Evolutionary conservation across 2,329 filamentous ascomycete genomes (phyloP), one percentile per base, ranked within the genome.

Genomic region (Tolypocladium ophioglossoides): DNA sequence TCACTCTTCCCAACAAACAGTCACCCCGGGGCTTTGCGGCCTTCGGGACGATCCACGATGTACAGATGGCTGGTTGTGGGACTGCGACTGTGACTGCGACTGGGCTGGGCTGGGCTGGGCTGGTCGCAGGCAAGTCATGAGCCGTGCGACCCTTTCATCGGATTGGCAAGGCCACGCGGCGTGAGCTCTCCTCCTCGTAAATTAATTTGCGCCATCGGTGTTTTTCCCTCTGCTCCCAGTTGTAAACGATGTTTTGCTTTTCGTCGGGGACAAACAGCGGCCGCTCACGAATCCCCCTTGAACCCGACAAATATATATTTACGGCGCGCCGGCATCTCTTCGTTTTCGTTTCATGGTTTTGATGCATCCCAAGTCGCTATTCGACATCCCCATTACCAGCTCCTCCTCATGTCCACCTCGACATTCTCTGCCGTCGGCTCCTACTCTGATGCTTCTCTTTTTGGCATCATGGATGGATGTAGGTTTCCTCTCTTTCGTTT

Each of bases 401-500:
- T 14, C 18, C 7, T 48, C 44, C 44, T 38, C 32, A 39, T 51
- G 34, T 12, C 49, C 20, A 51, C 37, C 9, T 51, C 24, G 14
- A 51, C 24, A 38, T 37, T 39, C 34, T 51, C 49, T 24, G 34
- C 49, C 37, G 37, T 51, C 34, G 49, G 49, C 49, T 24, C 34
- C 22, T 52, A 52, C 24, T 44, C 51, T 41, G 44, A 48, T 48
- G 44, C 16, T 44, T 20, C 22, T 38, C 6, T 20, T 32, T 10
- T 32, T 7, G 11, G 44, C 51, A 61, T 56, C 32, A 64, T 64
- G 63, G 63, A 64, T 55, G 63, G 64, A 60, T 57, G 62, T 63
- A 58, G 54, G 60, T 58, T 50, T 34, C 41, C 22, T 12, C 12
- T 7, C 18, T 9, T 20, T 34, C 16, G n/a, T 3, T 12, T 20